These are phyloP conservation scores for Westerdykella sp. DNA, from an alignment of 2,329 filamentous ascomycete genomes.

Conservation along the genomic window DNA sequence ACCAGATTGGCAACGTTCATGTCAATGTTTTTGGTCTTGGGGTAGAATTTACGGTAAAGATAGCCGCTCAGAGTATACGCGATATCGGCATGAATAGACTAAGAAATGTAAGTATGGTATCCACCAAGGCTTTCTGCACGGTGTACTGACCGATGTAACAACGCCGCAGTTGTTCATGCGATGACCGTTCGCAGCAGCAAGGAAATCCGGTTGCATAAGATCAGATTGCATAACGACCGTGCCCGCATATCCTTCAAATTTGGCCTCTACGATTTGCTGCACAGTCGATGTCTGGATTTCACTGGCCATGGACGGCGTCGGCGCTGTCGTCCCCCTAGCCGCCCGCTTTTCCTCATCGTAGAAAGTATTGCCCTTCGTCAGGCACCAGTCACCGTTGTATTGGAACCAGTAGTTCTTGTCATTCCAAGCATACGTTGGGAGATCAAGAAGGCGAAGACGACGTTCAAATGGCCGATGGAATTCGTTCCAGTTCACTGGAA, in stretches of 20 bases:
- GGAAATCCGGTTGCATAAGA: slow-evolving; percentile 6
- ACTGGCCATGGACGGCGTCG: not conserved
- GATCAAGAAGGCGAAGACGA: slow-evolving; percentile 43
- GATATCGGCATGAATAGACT: slow-evolving; percentile 29
- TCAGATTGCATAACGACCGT: slow-evolving; percentile 9
- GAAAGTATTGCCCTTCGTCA: slow-evolving; percentile 19
- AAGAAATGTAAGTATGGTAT: slow-evolving; percentile 34
- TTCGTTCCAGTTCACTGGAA: slow-evolving; percentile 56
- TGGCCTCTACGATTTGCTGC: slow-evolving; percentile 34
- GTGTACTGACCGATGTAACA: slow-evolving; percentile 8
- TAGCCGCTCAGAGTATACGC: slow-evolving; percentile 27
- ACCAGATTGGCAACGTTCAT: slow-evolving; percentile 39
- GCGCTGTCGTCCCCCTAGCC: not conserved
- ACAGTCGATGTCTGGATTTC: slow-evolving; percentile 27
- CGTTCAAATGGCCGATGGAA: slow-evolving; percentile 49
- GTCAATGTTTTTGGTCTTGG: slow-evolving; percentile 9
- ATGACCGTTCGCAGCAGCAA: slow-evolving; percentile 34
- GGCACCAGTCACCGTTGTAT: slow-evolving; percentile 28
- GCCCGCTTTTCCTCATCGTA: slow-evolving; percentile 4
- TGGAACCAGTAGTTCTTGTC: slow-evolving; percentile 35
- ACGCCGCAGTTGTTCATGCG: slow-evolving; percentile 16
- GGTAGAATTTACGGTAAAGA: slow-evolving; percentile 11
- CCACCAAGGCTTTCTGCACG: slow-evolving; percentile 43
- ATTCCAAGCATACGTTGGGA: slow-evolving; percentile 43
- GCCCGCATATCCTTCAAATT: not conserved